A percentile compares a stretch with the other conserved stretches of the same genome.
Conservation (phyloP, 495 filamentous ascomycete species). For the Aspergillus affinis region DNA sequence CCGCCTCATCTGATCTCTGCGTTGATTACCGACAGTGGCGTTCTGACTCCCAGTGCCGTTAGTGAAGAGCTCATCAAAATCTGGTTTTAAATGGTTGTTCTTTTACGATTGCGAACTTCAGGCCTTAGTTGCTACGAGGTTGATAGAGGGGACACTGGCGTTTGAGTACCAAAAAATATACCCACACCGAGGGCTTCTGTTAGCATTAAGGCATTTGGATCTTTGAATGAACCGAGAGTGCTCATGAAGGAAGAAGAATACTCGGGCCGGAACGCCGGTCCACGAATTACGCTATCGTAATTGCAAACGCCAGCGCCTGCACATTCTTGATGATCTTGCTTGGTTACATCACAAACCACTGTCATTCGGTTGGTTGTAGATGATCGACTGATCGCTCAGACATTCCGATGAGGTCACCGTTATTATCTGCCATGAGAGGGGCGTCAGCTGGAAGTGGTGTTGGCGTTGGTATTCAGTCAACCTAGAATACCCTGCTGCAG, state of each 20-base stretch:
- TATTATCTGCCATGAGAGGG: not conserved
- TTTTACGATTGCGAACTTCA: constrained; percentile 1
- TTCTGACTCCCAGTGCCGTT: constrained; percentile 72
- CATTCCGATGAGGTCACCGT: not conserved
- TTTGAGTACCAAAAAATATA: not conserved
- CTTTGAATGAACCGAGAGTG: not conserved
- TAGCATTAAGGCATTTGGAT: not conserved
- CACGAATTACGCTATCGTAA: not conserved
- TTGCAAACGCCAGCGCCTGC: not conserved
- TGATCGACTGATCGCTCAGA: not conserved
- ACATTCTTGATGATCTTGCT: not conserved
- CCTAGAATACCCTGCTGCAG: too few relatives aligned
- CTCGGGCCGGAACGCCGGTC: not conserved
- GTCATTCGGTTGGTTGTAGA: not conserved
- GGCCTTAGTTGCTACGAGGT: not conserved
- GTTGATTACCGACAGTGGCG: constrained; percentile 73
- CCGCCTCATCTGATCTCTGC: constrained; percentile 78
- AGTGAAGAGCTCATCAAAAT: constrained; percentile 79
- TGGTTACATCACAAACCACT: not conserved
- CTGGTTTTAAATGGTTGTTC: constrained; percentile 57
- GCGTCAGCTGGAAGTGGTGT: not conserved
- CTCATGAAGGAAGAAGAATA: not conserved
- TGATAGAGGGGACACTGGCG: not conserved
- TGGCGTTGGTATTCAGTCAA: not conserved
- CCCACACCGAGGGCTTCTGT: not conserved